Evolutionary conservation across 1,284 basidiomycete species (phyloP).

Genomic region (Rhodotorula sp.): DNA sequence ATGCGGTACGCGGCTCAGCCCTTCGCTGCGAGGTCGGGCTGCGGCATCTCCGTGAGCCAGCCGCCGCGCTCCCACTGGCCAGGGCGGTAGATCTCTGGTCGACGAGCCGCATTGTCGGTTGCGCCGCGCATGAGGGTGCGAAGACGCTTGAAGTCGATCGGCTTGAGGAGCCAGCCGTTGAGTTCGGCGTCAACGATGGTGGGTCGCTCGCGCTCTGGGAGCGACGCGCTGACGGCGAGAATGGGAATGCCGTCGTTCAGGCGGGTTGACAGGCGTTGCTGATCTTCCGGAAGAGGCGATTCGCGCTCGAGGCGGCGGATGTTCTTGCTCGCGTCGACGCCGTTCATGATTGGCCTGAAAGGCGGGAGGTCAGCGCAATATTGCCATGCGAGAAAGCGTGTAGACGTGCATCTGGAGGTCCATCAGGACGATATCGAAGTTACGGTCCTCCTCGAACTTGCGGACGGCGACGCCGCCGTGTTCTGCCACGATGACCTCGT

Average conservation of each 20-base stretch:
- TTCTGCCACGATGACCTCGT: conserved; percentile 43
- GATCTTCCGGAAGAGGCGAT: neutral
- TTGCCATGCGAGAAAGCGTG: neutral
- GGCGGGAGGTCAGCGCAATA: neutral
- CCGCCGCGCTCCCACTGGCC: conserved; percentile 37
- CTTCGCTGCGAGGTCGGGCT: neutral
- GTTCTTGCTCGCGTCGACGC: conserved; percentile 41
- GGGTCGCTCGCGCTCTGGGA: conserved; percentile 38
- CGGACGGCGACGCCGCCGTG: conserved; percentile 45
- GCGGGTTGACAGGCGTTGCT: conserved; percentile 19
- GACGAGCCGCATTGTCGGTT: conserved; percentile 58
- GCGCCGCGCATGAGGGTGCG: conserved; percentile 63
- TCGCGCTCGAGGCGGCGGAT: conserved; percentile 42
- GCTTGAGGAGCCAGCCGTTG: conserved; percentile 43
- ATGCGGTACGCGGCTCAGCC: neutral
- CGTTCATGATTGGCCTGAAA: conserved; percentile 42
- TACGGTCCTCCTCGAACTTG: conserved; percentile 38
- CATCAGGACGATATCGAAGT: conserved; percentile 43
- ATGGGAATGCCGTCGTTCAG: conserved; percentile 49
- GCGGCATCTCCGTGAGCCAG: conserved; percentile 21
- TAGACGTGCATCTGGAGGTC: conserved; percentile 39
- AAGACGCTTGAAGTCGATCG: conserved; percentile 54
- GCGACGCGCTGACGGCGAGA: conserved; percentile 48
- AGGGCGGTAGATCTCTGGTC: conserved; percentile 58
- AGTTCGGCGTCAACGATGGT: conserved; percentile 40